Percentiles rank a stretch among this genome's conserved stretches.
phyloP scores from a whole-genome alignment of 345 rosid genomes.

The Ceriops tagal region DNA sequence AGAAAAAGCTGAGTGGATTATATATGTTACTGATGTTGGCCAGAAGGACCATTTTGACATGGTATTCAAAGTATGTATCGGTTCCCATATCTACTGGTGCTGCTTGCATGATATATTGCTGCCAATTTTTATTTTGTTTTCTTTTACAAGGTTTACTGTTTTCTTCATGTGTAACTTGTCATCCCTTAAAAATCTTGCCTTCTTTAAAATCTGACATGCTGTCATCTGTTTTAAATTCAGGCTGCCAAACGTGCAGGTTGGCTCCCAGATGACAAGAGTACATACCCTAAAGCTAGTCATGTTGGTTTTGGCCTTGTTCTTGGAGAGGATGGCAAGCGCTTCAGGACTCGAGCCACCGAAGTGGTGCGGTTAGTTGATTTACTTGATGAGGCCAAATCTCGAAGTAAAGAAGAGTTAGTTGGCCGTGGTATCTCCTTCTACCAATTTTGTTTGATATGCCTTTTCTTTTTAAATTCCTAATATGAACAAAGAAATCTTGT shows the following conservation, averaged over 20 bases:
- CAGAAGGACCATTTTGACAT: constrained; percentile 92
- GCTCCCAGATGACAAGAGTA: constrained; percentile 59
- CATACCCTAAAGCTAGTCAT: constrained; percentile 70
- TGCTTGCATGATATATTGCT: constrained; percentile 6
- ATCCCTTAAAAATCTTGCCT: background rate
- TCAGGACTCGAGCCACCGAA: constrained; percentile 78
- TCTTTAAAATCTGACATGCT: constrained; percentile 2
- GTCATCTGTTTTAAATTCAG: constrained; percentile 36
- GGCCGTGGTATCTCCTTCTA: constrained; percentile 61
- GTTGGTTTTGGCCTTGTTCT: constrained; percentile 95
- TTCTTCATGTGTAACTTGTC: background rate
- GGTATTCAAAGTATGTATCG: constrained; percentile 70
- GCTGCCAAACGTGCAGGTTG: constrained; percentile 88
- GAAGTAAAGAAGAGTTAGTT: constrained; percentile 67
- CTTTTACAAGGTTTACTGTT: background rate
- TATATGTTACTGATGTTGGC: constrained; percentile 95
- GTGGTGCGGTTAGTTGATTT: constrained; percentile 93
- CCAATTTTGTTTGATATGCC: background rate
- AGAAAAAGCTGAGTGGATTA: constrained; percentile 96
- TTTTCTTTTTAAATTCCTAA: constrained; percentile 1
- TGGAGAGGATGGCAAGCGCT: constrained; percentile 92
- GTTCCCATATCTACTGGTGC: background rate
- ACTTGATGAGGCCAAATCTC: constrained; percentile 88
- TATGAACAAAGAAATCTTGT: background rate
- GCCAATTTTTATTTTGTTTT: background rate